Conservation (phyloP, 208 protist genomes). For the Leishmania braziliensis region DNA sequence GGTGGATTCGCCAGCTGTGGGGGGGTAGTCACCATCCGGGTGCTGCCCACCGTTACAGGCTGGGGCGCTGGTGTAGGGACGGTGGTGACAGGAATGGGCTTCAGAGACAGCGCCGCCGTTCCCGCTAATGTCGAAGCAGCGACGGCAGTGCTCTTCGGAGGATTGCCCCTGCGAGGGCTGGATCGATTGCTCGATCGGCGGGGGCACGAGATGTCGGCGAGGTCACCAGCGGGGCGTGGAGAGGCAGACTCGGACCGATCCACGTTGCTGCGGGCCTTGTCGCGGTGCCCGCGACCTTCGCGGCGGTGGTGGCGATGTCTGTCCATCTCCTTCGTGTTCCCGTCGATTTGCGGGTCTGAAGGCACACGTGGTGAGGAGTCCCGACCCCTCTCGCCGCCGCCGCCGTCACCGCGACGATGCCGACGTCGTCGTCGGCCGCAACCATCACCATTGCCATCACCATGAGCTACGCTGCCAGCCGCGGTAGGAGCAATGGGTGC, state of each 20-base stretch:
- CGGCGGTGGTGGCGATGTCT: constrained; percentile 21
- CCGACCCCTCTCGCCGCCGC: neutral
- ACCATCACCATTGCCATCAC: neutral
- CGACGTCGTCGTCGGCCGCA: constrained; percentile 1
- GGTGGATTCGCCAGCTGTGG: neutral
- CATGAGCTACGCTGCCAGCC: neutral
- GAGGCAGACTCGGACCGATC: constrained; percentile 13
- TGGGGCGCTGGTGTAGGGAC: neutral
- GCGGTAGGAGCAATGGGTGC: neutral
- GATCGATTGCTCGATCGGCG: neutral
- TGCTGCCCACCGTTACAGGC: neutral
- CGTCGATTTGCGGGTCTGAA: neutral
- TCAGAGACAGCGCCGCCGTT: neutral
- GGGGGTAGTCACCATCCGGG: neutral
- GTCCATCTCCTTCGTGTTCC: neutral
- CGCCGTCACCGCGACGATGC: neutral
- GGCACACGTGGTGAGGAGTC: neutral
- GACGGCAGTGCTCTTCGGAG: neutral
- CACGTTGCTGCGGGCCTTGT: neutral
- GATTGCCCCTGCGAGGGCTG: neutral
- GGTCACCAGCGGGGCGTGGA: constrained; percentile 1
- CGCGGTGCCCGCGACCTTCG: neutral
- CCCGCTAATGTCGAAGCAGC: neutral
- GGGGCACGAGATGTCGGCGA: constrained; percentile 2
- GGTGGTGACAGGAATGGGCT: neutral